Base-by-base conservation (phyloP, 2,329 filamentous ascomycete genomes). In the Fusarium sp. region DNA sequence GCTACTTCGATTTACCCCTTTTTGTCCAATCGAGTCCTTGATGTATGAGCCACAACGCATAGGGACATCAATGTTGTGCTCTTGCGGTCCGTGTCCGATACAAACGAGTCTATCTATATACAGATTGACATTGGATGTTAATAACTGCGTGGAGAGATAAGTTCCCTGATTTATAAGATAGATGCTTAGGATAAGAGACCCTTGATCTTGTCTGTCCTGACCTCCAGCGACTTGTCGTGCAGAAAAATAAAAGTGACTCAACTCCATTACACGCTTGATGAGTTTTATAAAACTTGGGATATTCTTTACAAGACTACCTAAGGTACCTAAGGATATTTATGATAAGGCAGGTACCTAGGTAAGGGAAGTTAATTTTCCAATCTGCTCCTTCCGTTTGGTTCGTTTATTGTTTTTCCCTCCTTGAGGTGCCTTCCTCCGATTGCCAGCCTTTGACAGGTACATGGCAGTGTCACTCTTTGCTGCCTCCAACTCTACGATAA, bases 371-470 rank as follows among this genome's bases (percentile, higher is more conserved):
- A 4, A 20, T 51, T n/a, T 20, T 24, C 9, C 17, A 24, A 30
- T 6, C 18, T 42, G 32, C 22, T 36, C n/a, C 22, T 41, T 47
- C 20, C 26, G 34, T 60, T 38, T 48, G 28, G 17, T 4, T 9
- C 6, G 11, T 34, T 39, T 38, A 20, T n/a, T 41, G 9, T 26
- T 41, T 42, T 42, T 18, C 30, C 30, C n/a, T 13, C 22, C 32
- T 61, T 32, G 32, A 34, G 32, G 32, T 34, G 26, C 38, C 13
- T 24, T 41, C 20, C 28, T 20, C n/a, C 44, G 26, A 61, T 30
- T 56, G 38, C 45, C 59, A 69, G 39, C 59, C 45, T 44, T 26
- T 51, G 56, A 68, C 72, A 72, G 72, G 52, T 73, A 51, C 63
- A 45, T 38, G 48, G 42, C 72, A 52, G 72, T 60, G 54, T 42